Evolutionary conservation across 148 eudicot species (phyloP), one percentile per base, ranked within the genome.

Genomic region (Gaultheria prostrata): DNA sequence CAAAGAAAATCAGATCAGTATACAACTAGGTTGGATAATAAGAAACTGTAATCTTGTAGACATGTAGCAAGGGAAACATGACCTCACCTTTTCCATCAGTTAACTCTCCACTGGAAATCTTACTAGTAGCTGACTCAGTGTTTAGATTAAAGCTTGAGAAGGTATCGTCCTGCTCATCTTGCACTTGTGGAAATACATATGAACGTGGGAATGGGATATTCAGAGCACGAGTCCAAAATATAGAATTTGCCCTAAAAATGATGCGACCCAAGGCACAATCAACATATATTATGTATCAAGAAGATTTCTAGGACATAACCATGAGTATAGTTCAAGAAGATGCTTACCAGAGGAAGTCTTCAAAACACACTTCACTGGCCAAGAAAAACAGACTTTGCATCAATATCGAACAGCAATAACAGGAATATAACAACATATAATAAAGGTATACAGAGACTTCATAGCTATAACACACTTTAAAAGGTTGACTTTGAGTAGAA

Each of bases 141-240:
- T 82, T 87, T 26, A 21, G 76, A 69, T 46, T 70, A 50, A 50
- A 84, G 81, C 76, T 85, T 32, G 77, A 73, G 45, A 39, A 82
- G 65, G 84, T 71, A 54, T 72, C 30, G 24, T 76, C 88, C 46
- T 86, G 85, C 39, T 86, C 92, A 78, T 84, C 88, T 83, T 80
- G 83, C 84, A 71, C 80, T 84, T 78, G 89, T 69, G 93, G 98
- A 74, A 92, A 94, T 80, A 94, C 87, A 82, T 84, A 93, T 39
- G 91, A 85, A 26, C 82, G 88, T 45, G 98, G 98, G 84, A 94
- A 83, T 84, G 98, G 98, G 85, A 96, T 96, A 87, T 89, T 96
- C 89, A 93, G 83, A 82, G 98, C 98, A 82, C 98, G 98, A 83
- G 95, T 92, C 98, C 98, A 96, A 77, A 96, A 96, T 80, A 96